Conservation (phyloP, 1,139 yeast genomes). For the Zygosaccharomyces sapae region DNA sequence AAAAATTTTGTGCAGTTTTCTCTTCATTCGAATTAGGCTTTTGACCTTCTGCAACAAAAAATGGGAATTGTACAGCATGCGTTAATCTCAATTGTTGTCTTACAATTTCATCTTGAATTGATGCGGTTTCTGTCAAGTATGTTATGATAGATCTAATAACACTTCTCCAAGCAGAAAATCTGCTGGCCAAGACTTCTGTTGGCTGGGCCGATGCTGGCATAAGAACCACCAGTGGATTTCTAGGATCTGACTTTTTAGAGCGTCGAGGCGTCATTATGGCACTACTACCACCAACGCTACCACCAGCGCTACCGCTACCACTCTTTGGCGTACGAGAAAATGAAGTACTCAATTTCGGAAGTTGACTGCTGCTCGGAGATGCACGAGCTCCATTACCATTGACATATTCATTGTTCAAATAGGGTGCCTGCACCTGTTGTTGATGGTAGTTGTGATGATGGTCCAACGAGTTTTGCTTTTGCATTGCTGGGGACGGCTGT, state of each 20-base stretch:
- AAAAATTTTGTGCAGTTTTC: constrained; percentile 35
- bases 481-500: neutral
- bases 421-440: neutral
- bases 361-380: constrained; percentile 10
- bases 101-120: constrained; percentile 82
- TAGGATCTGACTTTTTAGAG: constrained; percentile 34
- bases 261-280: neutral
- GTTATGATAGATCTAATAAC: constrained; percentile 68
- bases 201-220: constrained; percentile 64
- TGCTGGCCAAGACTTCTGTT: constrained; percentile 75
- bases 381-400: constrained; percentile 12
- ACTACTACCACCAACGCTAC: neutral
- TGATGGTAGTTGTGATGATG: neutral
- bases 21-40: constrained; percentile 28
- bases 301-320: neutral
- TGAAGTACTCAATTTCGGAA: constrained; percentile 8
- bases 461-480: neutral
- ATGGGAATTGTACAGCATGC: constrained; percentile 66
- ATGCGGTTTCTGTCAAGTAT: constrained; percentile 76
- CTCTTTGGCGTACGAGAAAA: constrained; percentile 10
- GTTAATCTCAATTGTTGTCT: constrained; percentile 79
- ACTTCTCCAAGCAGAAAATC: constrained; percentile 84
- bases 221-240: constrained; percentile 43
- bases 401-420: neutral
- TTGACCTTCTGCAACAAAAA: constrained; percentile 35